phyloP scores from a whole-genome alignment of 176 grass and related monocot species.

The Metroxylon sagu region DNA sequence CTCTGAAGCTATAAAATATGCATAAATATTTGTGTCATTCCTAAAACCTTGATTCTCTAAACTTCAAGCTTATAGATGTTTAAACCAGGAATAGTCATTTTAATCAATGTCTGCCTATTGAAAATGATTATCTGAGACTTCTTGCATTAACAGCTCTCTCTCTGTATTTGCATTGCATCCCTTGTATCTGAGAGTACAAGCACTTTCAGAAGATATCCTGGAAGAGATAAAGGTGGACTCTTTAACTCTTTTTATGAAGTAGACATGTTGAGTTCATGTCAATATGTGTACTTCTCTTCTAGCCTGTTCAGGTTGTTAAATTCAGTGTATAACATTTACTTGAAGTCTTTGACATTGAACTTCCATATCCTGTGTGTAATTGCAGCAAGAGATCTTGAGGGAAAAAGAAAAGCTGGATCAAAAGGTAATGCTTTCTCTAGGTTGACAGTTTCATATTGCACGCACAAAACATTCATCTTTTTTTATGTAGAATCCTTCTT shows the following conservation, averaged over 20 bases:
- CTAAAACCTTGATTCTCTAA: neutral
- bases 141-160: slow-evolving; percentile 65
- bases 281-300: no score
- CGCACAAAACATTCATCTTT: no score
- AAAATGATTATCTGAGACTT: slow-evolving; percentile 8
- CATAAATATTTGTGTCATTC: neutral
- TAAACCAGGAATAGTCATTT: neutral
- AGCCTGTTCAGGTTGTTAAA: no score
- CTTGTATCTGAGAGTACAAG: slow-evolving; percentile 85
- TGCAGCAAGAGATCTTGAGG: slow-evolving; percentile 65
- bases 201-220: slow-evolving; percentile 76
- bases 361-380: slow-evolving; percentile 8
- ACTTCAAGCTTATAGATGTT: no score
- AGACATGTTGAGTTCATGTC: no score
- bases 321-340: no score
- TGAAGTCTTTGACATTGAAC: no score
- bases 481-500: no score
- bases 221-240: slow-evolving; percentile 55
- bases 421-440: slow-evolving; percentile 39
- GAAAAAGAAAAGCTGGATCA: slow-evolving; percentile 62
- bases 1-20: neutral
- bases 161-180: slow-evolving; percentile 95
- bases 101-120: neutral
- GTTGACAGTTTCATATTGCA: no score
- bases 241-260: neutral